Evolutionary conservation across 1,139 yeast genomes (phyloP), one percentile per base, ranked within the genome.

Genomic region (Candida tetrigidarum): DNA sequence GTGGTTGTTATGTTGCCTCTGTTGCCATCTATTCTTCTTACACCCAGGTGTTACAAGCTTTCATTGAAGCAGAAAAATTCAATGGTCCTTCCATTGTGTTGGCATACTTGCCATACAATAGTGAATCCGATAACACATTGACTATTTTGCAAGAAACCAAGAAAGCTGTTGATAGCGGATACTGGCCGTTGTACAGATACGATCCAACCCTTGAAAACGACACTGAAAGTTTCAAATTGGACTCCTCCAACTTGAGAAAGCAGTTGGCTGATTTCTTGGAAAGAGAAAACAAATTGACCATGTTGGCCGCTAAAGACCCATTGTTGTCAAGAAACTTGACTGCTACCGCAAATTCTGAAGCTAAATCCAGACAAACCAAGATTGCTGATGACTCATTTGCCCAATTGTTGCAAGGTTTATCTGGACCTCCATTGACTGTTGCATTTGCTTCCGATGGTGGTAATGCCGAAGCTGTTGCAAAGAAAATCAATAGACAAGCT

Each of bases 391-490:
- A 80, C 38, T 93, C 97, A 1, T 90, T 80, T 63, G 78, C 81
- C 48, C 80, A 83, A 59, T 76, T 92, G 50, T 74, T 92, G 43
- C 96, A 86, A 55, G 96, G 96, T 23, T 76, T 92, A 51, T 83
- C 92, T 30, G 98, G 98, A 27, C 97, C 97, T 39, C 97, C 97
- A 44, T 67, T 93, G 52, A 87, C 96, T 6, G 79, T 92, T 51
- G 87, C 93, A 35, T 92, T 82, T 67, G 97, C 97, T 3, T 90
- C 97, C 25, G 98, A 92, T 65, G 97, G 97, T 64, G 97, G 98
- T 46, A 87, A 84, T 58, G 97, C 97, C 36, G 91, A 90, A 59
- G 81, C 78, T 37, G 73, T 91, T 22, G 96, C 97, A 32, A 88
- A 86, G 65, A 84, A 89, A 62, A 70, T 92, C 46, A 86, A 84